Conservation (phyloP, 441 rosid genomes). For the Erysimum cheiri region DNA sequence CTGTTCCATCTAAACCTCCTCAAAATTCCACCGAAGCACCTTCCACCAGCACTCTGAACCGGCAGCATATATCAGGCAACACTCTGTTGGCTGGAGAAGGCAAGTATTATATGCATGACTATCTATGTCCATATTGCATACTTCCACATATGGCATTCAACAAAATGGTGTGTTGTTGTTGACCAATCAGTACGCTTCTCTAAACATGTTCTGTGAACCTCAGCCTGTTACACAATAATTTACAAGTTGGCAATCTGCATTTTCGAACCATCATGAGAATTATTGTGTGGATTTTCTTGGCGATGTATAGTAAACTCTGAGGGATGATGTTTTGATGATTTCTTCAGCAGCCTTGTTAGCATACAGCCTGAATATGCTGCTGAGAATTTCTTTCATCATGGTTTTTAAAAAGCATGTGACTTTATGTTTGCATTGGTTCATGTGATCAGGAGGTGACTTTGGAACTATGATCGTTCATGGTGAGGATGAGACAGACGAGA, state of each 20-base stretch:
- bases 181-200: constrained; percentile 6
- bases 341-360: constrained; percentile 18
- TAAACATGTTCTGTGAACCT: constrained; percentile 21
- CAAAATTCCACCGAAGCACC: constrained; percentile 51
- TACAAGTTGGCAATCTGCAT: constrained; percentile 30
- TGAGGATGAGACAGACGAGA: constrained; percentile 57
- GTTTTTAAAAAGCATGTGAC: constrained; percentile 18
- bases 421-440: constrained; percentile 30
- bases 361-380: constrained; percentile 9
- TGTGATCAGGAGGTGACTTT: constrained; percentile 67
- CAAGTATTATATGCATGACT: constrained; percentile 47
- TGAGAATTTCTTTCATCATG: constrained; percentile 9
- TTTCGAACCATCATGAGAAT: constrained; percentile 17
- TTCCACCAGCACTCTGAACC: constrained; percentile 50
- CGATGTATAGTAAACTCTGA: constrained; percentile 1
- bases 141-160: constrained; percentile 9
- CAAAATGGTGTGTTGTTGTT: constrained; percentile 23
- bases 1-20: constrained; percentile 76
- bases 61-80: constrained; percentile 51
- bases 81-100: constrained; percentile 61
- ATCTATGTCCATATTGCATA: constrained; percentile 22
- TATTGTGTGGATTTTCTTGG: constrained; percentile 18
- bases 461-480: constrained; percentile 85
- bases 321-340: constrained; percentile 18
- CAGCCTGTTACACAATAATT: not conserved